Evolutionary conservation across 1,284 basidiomycete genomes (phyloP).

Genomic region (Kwoniella shivajii): DNA sequence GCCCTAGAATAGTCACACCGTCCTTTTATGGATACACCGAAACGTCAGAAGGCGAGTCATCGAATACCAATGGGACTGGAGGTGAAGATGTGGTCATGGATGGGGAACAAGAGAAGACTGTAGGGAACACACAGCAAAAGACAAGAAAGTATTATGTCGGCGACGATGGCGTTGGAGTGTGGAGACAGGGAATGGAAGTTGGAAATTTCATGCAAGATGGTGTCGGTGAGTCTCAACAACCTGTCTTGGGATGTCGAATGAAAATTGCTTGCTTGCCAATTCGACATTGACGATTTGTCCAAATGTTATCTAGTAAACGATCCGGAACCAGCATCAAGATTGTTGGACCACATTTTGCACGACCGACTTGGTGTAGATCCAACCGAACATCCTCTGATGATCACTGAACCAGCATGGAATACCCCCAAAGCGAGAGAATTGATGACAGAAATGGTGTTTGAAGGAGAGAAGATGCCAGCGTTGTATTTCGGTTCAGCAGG

Average conservation of each 20-base stretch:
- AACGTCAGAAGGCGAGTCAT: slow-evolving; percentile 32
- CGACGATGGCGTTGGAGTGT: slow-evolving; percentile 88
- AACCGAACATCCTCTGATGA: slow-evolving; percentile 84
- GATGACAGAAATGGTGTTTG: slow-evolving; percentile 96
- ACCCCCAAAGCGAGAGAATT: slow-evolving; percentile 83
- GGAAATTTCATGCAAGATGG: slow-evolving; percentile 82
- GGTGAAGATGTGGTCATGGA: slow-evolving; percentile 42
- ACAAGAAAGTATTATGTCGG: slow-evolving; percentile 75
- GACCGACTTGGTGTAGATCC: slow-evolving; percentile 69
- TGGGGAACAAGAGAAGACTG: slow-evolving; percentile 59
- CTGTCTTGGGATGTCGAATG: too few species aligned
- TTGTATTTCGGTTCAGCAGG: slow-evolving; percentile 96
- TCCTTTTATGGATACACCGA: slow-evolving; percentile 81
- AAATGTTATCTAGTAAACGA: slow-evolving; percentile 65
- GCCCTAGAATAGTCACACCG: slow-evolving; percentile 88
- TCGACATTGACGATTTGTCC: neutral
- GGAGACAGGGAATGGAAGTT: slow-evolving; percentile 85
- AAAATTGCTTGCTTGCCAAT: too few species aligned
- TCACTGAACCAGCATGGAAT: slow-evolving; percentile 97
- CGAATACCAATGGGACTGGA: slow-evolving; percentile 17
- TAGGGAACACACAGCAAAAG: slow-evolving; percentile 54
- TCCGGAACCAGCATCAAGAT: slow-evolving; percentile 70
- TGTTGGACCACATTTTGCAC: slow-evolving; percentile 74
- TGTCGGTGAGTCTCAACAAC: slow-evolving; percentile 65
- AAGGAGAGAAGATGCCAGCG: slow-evolving; percentile 90